phyloP scores from a whole-genome alignment of 306 rosid genomes.

The Cicer arietinum region DNA sequence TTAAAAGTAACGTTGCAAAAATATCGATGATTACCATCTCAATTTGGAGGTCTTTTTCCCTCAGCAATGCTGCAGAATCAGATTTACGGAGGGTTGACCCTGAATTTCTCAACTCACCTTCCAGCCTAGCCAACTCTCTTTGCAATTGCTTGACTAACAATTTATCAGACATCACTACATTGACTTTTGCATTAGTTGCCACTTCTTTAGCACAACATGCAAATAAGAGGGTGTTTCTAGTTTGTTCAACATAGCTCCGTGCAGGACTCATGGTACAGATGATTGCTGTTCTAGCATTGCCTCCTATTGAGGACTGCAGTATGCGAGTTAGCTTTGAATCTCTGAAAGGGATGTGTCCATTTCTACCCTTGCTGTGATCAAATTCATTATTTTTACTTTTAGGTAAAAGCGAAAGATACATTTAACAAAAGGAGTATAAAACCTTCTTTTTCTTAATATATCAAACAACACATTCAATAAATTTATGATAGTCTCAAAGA shows the following conservation, averaged over 20 bases:
- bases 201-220: conserved; percentile 97
- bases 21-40: conserved; percentile 63
- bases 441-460: conserved; percentile 33
- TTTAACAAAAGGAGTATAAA: not conserved
- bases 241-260: conserved; percentile 83
- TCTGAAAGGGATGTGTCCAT: conserved; percentile 92
- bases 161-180: conserved; percentile 88
- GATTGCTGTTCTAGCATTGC: conserved; percentile 94
- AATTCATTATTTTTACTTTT: conserved; percentile 29
- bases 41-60: conserved; percentile 82
- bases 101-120: conserved; percentile 65
- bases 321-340: conserved; percentile 98
- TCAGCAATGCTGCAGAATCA: conserved; percentile 61
- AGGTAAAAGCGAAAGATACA: conserved; percentile 6
- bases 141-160: conserved; percentile 87
- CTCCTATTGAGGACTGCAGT: conserved; percentile 92
- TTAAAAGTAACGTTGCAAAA: conserved; percentile 4
- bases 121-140: conserved; percentile 78
- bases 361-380: conserved; percentile 85
- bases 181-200: conserved; percentile 82
- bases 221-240: conserved; percentile 93
- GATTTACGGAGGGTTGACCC: conserved; percentile 47
- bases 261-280: conserved; percentile 97
- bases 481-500: conserved; percentile 21
- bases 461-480: conserved; percentile 13